Evolutionary conservation across 1,139 yeast species (phyloP), one percentile per base, ranked within the genome.

Genomic region (Kodamaea plutei): DNA sequence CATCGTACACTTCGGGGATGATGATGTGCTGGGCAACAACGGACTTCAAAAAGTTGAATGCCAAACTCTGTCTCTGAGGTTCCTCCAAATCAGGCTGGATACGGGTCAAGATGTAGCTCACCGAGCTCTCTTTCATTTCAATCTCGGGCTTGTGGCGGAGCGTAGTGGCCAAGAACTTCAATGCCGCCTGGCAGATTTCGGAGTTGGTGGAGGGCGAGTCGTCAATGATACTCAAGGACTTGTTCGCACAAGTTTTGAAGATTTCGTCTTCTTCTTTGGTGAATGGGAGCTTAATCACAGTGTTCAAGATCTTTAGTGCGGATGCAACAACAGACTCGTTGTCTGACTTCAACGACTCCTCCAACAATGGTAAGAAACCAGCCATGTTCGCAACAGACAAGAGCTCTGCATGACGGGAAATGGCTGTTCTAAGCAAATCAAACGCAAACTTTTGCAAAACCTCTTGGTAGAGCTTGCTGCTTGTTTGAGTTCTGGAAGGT

Each of bases 21-120:
- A 83, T 66, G 11, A 84, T 64, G 46, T 80, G 89, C 40, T 81
- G 79, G 7, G 83, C 58, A 25, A 89, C 69, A 17, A 89, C 70
- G 0, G 96, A 75, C 43, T 80, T 83, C 47, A 91, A 58, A 45
- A 91, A 88, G 32, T 80, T 78, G 54, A 89, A 87, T 0, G 96
- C 95, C 31, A 85, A 67, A 24, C 95, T 91, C 56, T 91, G 97
- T 38, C 82, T 76, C 44, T 76, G 81, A 3, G 96, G 95, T 47
- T 91, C 96, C 48, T 85, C 93, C 36, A 93, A 61, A 57, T 91
- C 98, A 2, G 96, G 95, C 50, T 76, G 78, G 34, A 91, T 65
- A 40, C 87, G 72, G n/a, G 76, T 73, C 42, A 93, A 59, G 18
- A 91, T 63, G 49, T 84, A 87, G 34, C 87, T 80, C 25, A 89